Evolutionary conservation across 176 grass and related monocot genomes (phyloP), one percentile per base, ranked within the genome.

Genomic region (Miscanthus lutarioriparius): DNA sequence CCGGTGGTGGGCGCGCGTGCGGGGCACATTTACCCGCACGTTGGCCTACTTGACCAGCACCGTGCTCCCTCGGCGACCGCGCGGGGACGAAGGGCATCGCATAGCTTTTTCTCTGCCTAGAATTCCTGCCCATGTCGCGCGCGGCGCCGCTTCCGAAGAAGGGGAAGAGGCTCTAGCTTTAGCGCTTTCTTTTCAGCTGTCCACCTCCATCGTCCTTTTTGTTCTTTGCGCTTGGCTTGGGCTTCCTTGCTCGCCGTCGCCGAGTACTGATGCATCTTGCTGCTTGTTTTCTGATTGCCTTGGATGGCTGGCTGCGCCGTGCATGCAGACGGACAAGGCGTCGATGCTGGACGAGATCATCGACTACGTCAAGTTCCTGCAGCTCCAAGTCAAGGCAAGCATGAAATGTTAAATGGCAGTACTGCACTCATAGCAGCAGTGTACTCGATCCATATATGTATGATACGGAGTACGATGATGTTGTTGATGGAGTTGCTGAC

Each of bases 301-400:
- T 37, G 32, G 27, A 32, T 32, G 32, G n/a, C 1, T 30, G 28
- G 28, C 4, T 30, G 0, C 8, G 12, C 2, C 10, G 14, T 65
- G 64, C 56, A 17, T 22, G 65, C 80, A 80, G 95, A 74, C 95
- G 70, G 95, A 97, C 91, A 97, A 97, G 84, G 95, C 95, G 26
- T 88, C 92, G 40, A 97, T 95, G 95, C 91, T 99, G 88, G 91
- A 94, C 81, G 97, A 96, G 93, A 99, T 99, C 89, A 94, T 94
- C 86, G 92, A 94, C 89, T 94, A 94, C 89, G 92, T 94, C 63
- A 94, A 94, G 83, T 94, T 94, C 83, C 76, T 94, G 45, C 92
- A 94, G 80, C 92, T 94, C 64, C 92, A 94, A 87, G 89, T 94
- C 86, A 94, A 94, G 92, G 92, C 66, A 86, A 90, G 81, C 51